A percentile compares a stretch with the other conserved stretches of the same genome.
Conservation (phyloP, 345 rosid species). For the Rhizophora mangle region DNA sequence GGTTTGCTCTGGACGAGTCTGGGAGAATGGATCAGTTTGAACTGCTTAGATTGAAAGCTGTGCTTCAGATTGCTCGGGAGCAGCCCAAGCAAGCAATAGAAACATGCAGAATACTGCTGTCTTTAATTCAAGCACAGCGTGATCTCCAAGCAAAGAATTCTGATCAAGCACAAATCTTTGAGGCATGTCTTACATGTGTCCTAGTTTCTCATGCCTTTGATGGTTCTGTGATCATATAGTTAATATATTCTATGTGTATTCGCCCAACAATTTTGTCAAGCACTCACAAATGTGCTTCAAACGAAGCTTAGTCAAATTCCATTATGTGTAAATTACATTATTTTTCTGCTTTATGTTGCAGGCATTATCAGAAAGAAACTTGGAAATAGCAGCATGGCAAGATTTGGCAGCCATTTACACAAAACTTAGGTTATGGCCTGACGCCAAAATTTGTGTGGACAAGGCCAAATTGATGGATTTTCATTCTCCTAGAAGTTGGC, state of each 20-base stretch:
- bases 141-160: slow-evolving; percentile 41
- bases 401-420: slow-evolving; percentile 69
- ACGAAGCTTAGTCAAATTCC: neutral
- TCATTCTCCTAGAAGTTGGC: slow-evolving; percentile 78
- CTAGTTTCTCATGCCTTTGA: neutral
- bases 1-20: slow-evolving; percentile 63
- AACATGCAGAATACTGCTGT: slow-evolving; percentile 70
- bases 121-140: slow-evolving; percentile 66
- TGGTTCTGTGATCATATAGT: neutral
- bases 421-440: slow-evolving; percentile 58
- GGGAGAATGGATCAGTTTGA: slow-evolving; percentile 59
- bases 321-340: neutral
- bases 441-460: slow-evolving; percentile 68
- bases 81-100: slow-evolving; percentile 85
- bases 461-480: slow-evolving; percentile 63
- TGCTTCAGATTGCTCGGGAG: slow-evolving; percentile 75
- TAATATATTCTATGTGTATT: too few relatives aligned
- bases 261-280: too few relatives aligned
- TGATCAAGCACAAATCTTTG: slow-evolving; percentile 24
- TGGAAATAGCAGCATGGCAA: slow-evolving; percentile 79
- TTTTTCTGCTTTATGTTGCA: slow-evolving; percentile 23
- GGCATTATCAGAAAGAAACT: slow-evolving; percentile 41
- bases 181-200: slow-evolving; percentile 34
- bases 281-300: neutral
- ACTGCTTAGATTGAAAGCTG: slow-evolving; percentile 74